Conservation (phyloP, 208 protist genomes). For the Trypanosoma conorhini region DNA sequence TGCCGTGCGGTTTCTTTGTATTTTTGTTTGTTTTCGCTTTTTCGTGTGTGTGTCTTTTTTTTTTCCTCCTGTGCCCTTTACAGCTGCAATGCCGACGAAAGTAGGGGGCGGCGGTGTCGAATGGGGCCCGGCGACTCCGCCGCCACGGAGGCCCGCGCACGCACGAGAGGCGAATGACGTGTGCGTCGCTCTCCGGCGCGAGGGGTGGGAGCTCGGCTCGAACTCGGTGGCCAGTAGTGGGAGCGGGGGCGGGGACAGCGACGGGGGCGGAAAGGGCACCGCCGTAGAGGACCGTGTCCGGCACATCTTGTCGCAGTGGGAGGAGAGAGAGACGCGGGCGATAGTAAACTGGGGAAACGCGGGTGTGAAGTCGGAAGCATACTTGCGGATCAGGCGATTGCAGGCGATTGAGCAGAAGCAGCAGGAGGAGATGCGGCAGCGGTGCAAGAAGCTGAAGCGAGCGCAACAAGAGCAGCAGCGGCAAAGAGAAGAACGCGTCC, state of each 20-base stretch:
- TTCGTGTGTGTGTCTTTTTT: too few relatives aligned
- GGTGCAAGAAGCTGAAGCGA: neutral
- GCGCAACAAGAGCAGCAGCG: neutral
- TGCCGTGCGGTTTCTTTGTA: neutral
- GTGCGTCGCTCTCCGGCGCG: neutral
- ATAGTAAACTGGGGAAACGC: constrained; percentile 25
- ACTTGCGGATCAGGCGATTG: constrained; percentile 9
- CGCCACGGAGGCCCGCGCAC: neutral
- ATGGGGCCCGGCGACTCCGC: neutral
- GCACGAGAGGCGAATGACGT: neutral
- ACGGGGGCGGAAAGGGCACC: neutral
- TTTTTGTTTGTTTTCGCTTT: too few relatives aligned
- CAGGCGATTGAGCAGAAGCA: constrained; percentile 23
- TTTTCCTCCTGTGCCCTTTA: too few relatives aligned
- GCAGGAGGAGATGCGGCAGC: constrained; percentile 8
- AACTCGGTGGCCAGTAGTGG: neutral
- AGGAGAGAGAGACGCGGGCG: constrained; percentile 3
- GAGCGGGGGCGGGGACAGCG: neutral
- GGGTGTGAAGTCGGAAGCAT: constrained; percentile 23
- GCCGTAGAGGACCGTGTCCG: constrained; percentile 14
- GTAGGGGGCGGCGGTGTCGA: neutral
- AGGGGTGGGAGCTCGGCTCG: constrained; percentile 21
- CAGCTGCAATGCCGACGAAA: neutral
- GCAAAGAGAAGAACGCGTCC: neutral
- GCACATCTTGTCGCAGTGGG: constrained; percentile 18